These are phyloP conservation scores for Neurospora sp. DNA, from an alignment of 495 filamentous ascomycete genomes.

Conservation along the genomic window DNA sequence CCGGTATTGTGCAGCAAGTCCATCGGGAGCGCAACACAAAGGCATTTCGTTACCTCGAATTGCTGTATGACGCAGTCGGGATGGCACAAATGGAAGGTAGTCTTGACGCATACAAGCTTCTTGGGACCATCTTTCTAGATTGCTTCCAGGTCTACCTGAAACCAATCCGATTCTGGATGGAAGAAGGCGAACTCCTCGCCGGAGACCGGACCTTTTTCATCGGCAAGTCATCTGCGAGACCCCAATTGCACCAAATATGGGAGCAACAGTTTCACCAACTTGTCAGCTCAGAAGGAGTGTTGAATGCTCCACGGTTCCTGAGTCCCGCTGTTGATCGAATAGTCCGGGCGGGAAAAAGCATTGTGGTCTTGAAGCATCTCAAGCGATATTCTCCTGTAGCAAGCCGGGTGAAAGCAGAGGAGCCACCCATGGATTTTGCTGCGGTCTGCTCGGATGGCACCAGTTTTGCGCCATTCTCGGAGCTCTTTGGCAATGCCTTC, in stretches of 20 bases:
- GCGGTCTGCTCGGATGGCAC: slow-evolving; percentile 37
- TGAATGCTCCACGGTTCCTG: slow-evolving; percentile 67
- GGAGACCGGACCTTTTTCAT: slow-evolving; percentile 66
- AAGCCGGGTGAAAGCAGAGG: slow-evolving; percentile 11
- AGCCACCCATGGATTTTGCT: slow-evolving; percentile 42
- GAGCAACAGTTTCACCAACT: slow-evolving; percentile 60
- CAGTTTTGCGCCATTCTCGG: slow-evolving; percentile 60
- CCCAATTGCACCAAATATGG: slow-evolving; percentile 62
- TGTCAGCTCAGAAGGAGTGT: slow-evolving; percentile 38
- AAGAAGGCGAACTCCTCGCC: slow-evolving; percentile 57
- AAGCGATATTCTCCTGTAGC: slow-evolving; percentile 26
- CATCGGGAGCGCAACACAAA: slow-evolving; percentile 27
- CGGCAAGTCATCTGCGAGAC: slow-evolving; percentile 42
- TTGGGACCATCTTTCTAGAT: slow-evolving; percentile 63
- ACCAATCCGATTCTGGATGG: slow-evolving; percentile 78
- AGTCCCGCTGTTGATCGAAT: slow-evolving; percentile 56
- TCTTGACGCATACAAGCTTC: slow-evolving; percentile 44
- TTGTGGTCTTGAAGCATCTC: slow-evolving; percentile 66
- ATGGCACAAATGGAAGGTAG: slow-evolving; percentile 60
- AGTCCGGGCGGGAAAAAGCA: slow-evolving; percentile 79
- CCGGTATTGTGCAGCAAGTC: slow-evolving; percentile 33
- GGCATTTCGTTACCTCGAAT: slow-evolving; percentile 57
- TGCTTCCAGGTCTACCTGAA: slow-evolving; percentile 77
- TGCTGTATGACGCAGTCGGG: slow-evolving; percentile 59
- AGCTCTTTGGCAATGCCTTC: slow-evolving; percentile 60